Base-by-base conservation (phyloP, 371 early-diverging fungal species). In the Pancytospora epiphaga region DNA sequence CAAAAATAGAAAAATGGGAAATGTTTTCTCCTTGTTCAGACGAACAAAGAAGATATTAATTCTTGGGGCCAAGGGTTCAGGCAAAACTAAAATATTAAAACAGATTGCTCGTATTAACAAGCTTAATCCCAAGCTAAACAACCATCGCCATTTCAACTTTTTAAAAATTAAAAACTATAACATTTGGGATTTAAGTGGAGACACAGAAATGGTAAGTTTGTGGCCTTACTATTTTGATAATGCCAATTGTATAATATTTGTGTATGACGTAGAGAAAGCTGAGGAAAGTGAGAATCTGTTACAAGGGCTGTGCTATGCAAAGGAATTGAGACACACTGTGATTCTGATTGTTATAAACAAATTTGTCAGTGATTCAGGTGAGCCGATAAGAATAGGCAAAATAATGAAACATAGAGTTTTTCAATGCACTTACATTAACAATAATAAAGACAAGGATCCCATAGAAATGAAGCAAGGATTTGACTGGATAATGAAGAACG, bases 151-250 rank as follows among this genome's bases (percentile, higher is more conserved):
- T 60, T 60, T 60, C 25, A 60, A 60, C 40, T 43, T 38, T 50
- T 6, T 25, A 6, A 60, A 38, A n/a, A 60, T 60, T 9, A 39
- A 19, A 25, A 34, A 60, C 39, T 25, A 9, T 25, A 19, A 43
- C 19, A 43, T 60, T 9, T 60, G 60, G 60, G 60, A 60, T 25
- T 9, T 60, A 6, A 9, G 33, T 9, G 30, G 49, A 12, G 39
- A 60, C 6, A 12, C 3, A 4, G 12, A 25, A n/a, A 22, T 25
- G 49, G n/a, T 54, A 9, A 27, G 33, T 9, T 34, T 4, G 12
- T 60, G 60, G 60, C 40, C 49, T 34, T 60, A 12, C 12, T 60
- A 60, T 25, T 60, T 18, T 50, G 60, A 60, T 29, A 60, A 60
- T 50, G 25, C 60, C 4, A 25, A 6, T 50, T 4, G 49, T 15